These are phyloP conservation scores for Emmonsiellopsis sp. DNA, from an alignment of 2,329 filamentous ascomycete genomes.

Conservation along the genomic window DNA sequence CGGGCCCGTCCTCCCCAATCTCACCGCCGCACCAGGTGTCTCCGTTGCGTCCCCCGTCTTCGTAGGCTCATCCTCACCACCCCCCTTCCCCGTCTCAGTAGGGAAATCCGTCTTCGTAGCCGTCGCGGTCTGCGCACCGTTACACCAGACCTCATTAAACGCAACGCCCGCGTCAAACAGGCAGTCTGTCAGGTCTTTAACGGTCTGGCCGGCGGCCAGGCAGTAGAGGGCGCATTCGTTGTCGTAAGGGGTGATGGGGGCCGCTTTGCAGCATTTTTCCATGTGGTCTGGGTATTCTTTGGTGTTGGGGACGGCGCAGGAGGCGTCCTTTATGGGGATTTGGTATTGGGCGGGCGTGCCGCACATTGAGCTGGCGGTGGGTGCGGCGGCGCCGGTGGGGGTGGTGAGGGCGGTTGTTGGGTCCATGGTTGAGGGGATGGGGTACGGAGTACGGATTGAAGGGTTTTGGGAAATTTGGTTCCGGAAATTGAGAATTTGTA, in stretches of 20 bases:
- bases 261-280: conserved; percentile 14
- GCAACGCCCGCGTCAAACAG: conserved; percentile 16
- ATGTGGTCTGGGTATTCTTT: conserved; percentile 12
- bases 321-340: conserved; percentile 18
- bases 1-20: not conserved
- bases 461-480: not conserved
- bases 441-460: not conserved
- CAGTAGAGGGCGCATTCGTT: conserved; percentile 18
- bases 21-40: not conserved
- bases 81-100: conserved; percentile 1
- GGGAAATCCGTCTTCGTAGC: conserved; percentile 14
- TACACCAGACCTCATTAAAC: conserved; percentile 20
- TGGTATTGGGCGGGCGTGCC: conserved; percentile 15
- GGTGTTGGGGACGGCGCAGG: conserved; percentile 18
- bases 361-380: conserved; percentile 10
- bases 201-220: conserved; percentile 15
- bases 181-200: conserved; percentile 19
- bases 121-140: conserved; percentile 13
- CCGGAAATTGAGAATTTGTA: not conserved
- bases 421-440: conserved; percentile 1
- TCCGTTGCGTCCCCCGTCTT: not conserved
- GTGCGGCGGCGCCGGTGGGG: conserved; percentile 1
- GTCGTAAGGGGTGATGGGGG: conserved; percentile 14
- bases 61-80: not conserved
- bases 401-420: conserved; percentile 6